Percentiles rank a stretch among this genome's conserved stretches.
Conservation (phyloP, 2,329 filamentous ascomycete genomes). For the Stromatinia cepivora region DNA sequence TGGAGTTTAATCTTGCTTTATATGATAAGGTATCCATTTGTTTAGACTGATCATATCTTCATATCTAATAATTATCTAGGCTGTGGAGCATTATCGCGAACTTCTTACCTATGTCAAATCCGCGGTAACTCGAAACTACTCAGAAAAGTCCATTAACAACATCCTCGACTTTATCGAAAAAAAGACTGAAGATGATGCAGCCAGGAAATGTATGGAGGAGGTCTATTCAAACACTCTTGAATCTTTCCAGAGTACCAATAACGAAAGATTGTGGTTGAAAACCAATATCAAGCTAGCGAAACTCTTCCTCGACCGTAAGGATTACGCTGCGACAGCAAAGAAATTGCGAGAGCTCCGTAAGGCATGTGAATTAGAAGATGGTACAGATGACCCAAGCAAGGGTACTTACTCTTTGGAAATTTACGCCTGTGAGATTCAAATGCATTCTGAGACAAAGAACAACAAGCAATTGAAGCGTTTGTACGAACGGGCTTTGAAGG, state of each 20-base stretch:
- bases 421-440: conserved; percentile 96
- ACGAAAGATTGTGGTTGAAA: conserved; percentile 95
- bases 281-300: conserved; percentile 96
- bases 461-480: conserved; percentile 94
- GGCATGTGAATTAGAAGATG: conserved; percentile 84
- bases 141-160: conserved; percentile 98
- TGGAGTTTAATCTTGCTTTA: conserved; percentile 88
- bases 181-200: conserved; percentile 68
- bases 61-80: conserved; percentile 51
- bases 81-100: conserved; percentile 88
- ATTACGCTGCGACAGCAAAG: conserved; percentile 76
- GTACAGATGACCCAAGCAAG: conserved; percentile 87
- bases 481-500: conserved; percentile 87
- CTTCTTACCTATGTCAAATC: conserved; percentile 97
- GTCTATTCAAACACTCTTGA: conserved; percentile 93
- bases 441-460: conserved; percentile 95
- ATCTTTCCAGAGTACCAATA: conserved; percentile 96
- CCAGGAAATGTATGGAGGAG: conserved; percentile 82
- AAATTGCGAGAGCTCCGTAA: conserved; percentile 88
- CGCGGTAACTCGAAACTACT: conserved; percentile 95
- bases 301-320: conserved; percentile 86
- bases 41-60: background rate
- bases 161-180: conserved; percentile 99
- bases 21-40: conserved; percentile 69
- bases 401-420: conserved; percentile 95